Evolutionary conservation across 495 filamentous ascomycete species (phyloP), one percentile per base, ranked within the genome.

Genomic region (Cudoniella acicularis): DNA sequence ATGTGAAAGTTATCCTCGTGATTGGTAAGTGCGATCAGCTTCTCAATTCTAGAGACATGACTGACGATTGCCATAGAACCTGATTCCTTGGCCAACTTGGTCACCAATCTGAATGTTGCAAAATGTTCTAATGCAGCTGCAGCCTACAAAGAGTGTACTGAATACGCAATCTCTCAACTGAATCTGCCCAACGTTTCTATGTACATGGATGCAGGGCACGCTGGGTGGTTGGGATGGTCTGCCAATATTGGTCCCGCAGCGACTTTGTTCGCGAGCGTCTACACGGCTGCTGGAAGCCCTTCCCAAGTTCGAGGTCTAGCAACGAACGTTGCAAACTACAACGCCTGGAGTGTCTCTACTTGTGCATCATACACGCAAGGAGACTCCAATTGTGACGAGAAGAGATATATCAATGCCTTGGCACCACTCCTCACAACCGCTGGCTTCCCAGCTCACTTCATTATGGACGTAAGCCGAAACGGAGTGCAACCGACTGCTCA

Each of bases 121-220:
- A 83, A 88, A 49, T 93, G 89, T 72, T 70, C 86, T 57, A 75
- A 83, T 63, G 84, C 86, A 50, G 77, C 85, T 53, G 58, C 72
- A 40, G 79, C 83, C 10, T 94, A 91, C 75, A 77, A 84, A 61
- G 81, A 85, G 48, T 82, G 86, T 69, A 82, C 85, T 40, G 80
- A 84, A 11, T 92, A 94, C 68, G 88, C 90, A 3, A 69, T 92
- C 60, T 79, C 80, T 62, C 72, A 81, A 60, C 78, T 92, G 63
- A 86, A 89, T 75, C 77, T 92, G 11, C 80, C 83, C 62, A 91
- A 92, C 73, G 88, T 92, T 57, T 72, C 86, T 63, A 90, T 90
- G 89, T 92, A 94, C 72, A 63, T 94, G 49, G 90, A 94, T 67
- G 89, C 87, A 55, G 89, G 87, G 70, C 86, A 89, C 76, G 86